Evolutionary conservation across 495 filamentous ascomycete species (phyloP), one percentile per base, ranked within the genome.

Genomic region (Hypomontagnella monticulosa): DNA sequence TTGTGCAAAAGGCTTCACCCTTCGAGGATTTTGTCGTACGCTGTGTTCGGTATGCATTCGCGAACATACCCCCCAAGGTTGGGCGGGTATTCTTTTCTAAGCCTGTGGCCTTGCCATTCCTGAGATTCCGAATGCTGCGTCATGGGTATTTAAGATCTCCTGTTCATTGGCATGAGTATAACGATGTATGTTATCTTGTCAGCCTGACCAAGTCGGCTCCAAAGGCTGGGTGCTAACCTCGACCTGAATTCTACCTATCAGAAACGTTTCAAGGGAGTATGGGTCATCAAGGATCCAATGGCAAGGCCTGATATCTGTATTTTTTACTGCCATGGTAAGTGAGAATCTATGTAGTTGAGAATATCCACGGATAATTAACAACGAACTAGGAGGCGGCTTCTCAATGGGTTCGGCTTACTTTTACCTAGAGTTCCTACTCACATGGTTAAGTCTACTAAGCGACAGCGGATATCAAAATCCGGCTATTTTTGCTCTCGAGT

Each of bases 51-150:
- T 93, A 90, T 80, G 89, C 87, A 20, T 93, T 93, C 70, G 83
- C 86, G 23, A 82, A 83, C 59, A 84, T 93, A 44, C 86, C 88
- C 2, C 80, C 89, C 11, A 80, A 69, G 27, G 83, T 93, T 43
- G 88, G 88, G 12, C 78, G 85, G 38, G 86, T 92, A 9, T 93
- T 93, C 80, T 90, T 93, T 74, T 87, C 84, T n/a, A 91, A 87
- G 73, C 57, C 66, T 15, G 89, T 93, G 10, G 81, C 88, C 12
- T 70, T 90, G 19, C 91, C 91, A 10, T 93, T 93, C 70, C 71
- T 92, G 34, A 77, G 80, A 63, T 93, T 91, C 69, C 85, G 91
- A 20, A 84, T 93, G 85, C 72, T 91, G 12, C 80, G 91, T 15
- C 86, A 90, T 77, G 89, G 90, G 9, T 85, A 83, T 71, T 20